Conservation (phyloP, 768 basidiomycete genomes). For the Tulasnella sp. region DNA sequence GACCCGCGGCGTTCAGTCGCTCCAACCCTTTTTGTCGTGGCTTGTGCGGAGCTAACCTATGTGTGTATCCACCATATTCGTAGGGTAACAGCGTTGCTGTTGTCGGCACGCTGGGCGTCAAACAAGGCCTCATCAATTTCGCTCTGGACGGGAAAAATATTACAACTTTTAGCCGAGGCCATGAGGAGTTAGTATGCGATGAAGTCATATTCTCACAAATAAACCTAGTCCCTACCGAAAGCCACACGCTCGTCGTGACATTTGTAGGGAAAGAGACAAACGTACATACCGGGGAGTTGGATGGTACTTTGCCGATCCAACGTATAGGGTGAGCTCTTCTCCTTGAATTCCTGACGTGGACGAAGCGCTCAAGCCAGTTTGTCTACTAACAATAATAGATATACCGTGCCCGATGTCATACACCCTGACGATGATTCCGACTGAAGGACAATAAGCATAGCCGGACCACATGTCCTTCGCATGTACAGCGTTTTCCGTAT, state of each 20-base stretch:
- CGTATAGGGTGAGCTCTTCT: neutral
- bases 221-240: neutral
- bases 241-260: conserved; percentile 1
- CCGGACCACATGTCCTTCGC: too few relatives aligned
- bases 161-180: neutral
- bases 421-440: too few relatives aligned
- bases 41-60: too few relatives aligned
- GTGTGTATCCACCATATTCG: neutral
- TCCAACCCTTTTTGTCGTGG: neutral
- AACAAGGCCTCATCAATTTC: conserved; percentile 12
- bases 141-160: neutral
- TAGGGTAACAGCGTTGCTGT: conserved; percentile 3
- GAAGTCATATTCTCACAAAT: neutral
- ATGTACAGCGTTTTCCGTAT: too few relatives aligned
- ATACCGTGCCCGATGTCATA: neutral
- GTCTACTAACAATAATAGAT: neutral
- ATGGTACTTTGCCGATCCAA: conserved; percentile 1
- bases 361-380: neutral
- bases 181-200: neutral
- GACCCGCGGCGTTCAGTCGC: neutral
- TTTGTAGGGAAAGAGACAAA: neutral
- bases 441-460: too few relatives aligned
- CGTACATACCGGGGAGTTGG: neutral
- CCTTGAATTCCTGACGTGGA: neutral
- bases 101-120: neutral